Evolutionary conservation across 768 basidiomycete genomes (phyloP).

Genomic region (Antrodiella citrinella): DNA sequence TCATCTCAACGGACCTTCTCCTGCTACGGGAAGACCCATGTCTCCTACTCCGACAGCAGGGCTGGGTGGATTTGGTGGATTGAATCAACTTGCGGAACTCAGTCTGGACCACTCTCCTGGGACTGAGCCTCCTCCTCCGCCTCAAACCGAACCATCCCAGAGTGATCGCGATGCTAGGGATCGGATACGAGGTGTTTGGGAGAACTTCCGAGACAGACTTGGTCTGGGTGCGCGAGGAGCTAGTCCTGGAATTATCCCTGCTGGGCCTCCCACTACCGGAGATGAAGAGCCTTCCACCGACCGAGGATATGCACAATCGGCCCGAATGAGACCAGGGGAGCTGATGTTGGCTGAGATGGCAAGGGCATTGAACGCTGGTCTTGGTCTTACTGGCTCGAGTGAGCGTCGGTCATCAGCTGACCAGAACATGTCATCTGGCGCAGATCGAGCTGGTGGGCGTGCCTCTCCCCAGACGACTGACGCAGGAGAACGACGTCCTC

Average conservation of each 20-base stretch:
- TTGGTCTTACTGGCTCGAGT: conserved; percentile 25
- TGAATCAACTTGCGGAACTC: conserved; percentile 20
- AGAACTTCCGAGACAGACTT: conserved; percentile 58
- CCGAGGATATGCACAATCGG: conserved; percentile 5
- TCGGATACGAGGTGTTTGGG: conserved; percentile 60
- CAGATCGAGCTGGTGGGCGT: background rate
- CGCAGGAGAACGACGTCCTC: conserved; percentile 9
- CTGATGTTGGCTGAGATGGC: conserved; percentile 78
- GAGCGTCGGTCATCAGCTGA: background rate
- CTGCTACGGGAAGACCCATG: conserved; percentile 25
- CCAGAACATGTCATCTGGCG: background rate
- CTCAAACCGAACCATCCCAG: background rate
- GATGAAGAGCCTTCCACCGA: background rate
- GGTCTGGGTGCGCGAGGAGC: conserved; percentile 29
- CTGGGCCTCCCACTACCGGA: conserved; percentile 1
- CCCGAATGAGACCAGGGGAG: conserved; percentile 47
- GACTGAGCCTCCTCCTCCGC: background rate
- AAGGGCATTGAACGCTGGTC: conserved; percentile 66
- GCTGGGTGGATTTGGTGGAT: conserved; percentile 22
- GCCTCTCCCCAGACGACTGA: conserved; percentile 2
- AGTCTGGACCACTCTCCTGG: conserved; percentile 10
- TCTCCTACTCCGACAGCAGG: conserved; percentile 35
- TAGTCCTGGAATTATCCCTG: background rate
- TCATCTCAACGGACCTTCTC: conserved; percentile 9
- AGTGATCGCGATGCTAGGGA: conserved; percentile 19